Evolutionary conservation across 495 filamentous ascomycete species (phyloP).

Genomic region (Talaromyces trachyspermus): DNA sequence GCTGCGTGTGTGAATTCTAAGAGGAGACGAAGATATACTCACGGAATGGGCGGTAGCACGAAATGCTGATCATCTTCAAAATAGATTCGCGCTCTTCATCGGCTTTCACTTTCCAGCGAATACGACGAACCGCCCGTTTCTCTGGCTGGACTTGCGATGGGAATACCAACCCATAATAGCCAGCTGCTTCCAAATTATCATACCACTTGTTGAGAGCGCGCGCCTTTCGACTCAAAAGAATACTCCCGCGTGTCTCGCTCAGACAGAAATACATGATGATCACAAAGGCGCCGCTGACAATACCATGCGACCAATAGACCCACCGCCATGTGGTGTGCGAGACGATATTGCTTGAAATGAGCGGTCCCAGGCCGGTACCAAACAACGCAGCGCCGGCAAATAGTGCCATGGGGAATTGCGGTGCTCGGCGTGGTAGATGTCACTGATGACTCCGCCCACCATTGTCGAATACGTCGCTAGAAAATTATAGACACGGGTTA

Average conservation of each 20-base stretch:
- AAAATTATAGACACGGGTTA: not conserved
- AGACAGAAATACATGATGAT: constrained; percentile 58
- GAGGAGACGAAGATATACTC: constrained; percentile 12
- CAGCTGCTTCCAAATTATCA: constrained; percentile 57
- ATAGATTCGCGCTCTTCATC: constrained; percentile 74
- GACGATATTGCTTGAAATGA: constrained; percentile 65
- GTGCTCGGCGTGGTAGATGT: constrained; percentile 73
- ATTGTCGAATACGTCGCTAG: constrained; percentile 75
- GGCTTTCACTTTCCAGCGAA: constrained; percentile 78
- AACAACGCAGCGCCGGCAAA: constrained; percentile 70
- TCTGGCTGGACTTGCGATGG: constrained; percentile 19
- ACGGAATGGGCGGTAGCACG: constrained; percentile 69
- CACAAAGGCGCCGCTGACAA: constrained; percentile 58
- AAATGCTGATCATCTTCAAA: constrained; percentile 64
- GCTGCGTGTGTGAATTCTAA: constrained; percentile 1
- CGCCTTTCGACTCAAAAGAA: constrained; percentile 74
- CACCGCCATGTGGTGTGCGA: constrained; percentile 68
- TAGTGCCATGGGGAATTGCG: constrained; percentile 88
- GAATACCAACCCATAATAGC: constrained; percentile 57
- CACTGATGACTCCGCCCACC: constrained; percentile 86
- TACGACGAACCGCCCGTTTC: constrained; percentile 41
- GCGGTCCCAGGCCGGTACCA: constrained; percentile 75
- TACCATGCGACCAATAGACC: constrained; percentile 84
- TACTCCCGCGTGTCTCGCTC: constrained; percentile 76
- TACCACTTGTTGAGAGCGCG: constrained; percentile 71